phyloP scores from a whole-genome alignment of 768 basidiomycete genomes.

The Ramaria sp. region DNA sequence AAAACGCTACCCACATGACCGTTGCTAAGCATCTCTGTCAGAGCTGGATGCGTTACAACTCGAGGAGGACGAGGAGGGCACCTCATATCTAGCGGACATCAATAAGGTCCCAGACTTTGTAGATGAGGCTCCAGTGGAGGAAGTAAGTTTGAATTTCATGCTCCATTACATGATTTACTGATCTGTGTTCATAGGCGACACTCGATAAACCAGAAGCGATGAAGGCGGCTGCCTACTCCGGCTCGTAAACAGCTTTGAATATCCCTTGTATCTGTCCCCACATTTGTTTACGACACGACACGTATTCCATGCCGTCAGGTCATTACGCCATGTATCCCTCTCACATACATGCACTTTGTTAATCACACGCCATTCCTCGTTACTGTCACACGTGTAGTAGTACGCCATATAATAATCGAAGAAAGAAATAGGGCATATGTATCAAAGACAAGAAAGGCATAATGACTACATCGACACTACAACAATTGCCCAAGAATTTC shows the following conservation, averaged over 20 bases:
- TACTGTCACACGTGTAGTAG: too few species aligned
- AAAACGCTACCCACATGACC: background rate
- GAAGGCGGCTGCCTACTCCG: slow-evolving; percentile 7
- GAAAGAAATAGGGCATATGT: background rate
- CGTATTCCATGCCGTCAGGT: background rate
- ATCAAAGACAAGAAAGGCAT: background rate
- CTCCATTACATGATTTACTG: background rate
- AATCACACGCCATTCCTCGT: too few species aligned
- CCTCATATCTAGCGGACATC: slow-evolving; percentile 80
- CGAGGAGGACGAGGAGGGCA: slow-evolving; percentile 84
- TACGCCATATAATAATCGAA: background rate
- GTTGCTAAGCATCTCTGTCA: slow-evolving; percentile 20
- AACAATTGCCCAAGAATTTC: too few species aligned
- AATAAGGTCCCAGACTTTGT: slow-evolving; percentile 88
- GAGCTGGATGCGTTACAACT: slow-evolving; percentile 91
- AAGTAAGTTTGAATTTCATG: slow-evolving; percentile 14
- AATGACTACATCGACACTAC: background rate
- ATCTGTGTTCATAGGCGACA: background rate
- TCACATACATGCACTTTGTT: background rate
- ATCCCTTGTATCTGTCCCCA: background rate
- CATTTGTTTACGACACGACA: background rate
- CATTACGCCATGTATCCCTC: background rate
- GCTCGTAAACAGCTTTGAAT: background rate
- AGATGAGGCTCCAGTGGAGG: slow-evolving; percentile 75
- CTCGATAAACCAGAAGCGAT: slow-evolving; percentile 5